Evolutionary conservation across 2,329 filamentous ascomycete genomes (phyloP).

Genomic region (Xylariaceae sp.): DNA sequence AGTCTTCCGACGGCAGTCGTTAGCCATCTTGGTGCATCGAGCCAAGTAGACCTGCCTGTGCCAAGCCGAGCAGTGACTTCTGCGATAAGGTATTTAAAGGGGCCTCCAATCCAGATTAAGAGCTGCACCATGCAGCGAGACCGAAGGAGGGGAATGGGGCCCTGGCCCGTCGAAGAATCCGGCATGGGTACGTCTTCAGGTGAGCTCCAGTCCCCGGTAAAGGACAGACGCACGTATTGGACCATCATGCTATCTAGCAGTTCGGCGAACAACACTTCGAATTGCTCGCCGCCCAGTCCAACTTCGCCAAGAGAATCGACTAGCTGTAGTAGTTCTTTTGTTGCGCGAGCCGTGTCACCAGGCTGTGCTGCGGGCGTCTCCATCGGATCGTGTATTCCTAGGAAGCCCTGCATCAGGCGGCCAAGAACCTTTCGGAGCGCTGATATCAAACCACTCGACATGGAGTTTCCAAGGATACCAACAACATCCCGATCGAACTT

Average conservation of each 20-base stretch:
- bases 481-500: constrained; percentile 59
- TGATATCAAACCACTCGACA: constrained; percentile 47
- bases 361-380: constrained; percentile 24
- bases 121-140: constrained; percentile 56
- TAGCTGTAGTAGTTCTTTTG: constrained; percentile 49
- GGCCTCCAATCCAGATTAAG: constrained; percentile 61
- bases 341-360: constrained; percentile 36
- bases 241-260: constrained; percentile 63
- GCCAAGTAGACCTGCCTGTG: constrained; percentile 42
- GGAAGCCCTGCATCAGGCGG: constrained; percentile 46
- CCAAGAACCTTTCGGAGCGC: constrained; percentile 52
- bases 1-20: constrained; percentile 64
- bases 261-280: constrained; percentile 67
- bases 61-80: constrained; percentile 52
- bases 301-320: constrained; percentile 57
- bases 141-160: constrained; percentile 32
- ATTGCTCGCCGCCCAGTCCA: constrained; percentile 62
- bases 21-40: constrained; percentile 63
- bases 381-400: constrained; percentile 33
- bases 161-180: constrained; percentile 23
- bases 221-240: constrained; percentile 56
- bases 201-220: constrained; percentile 56
- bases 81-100: constrained; percentile 59
- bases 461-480: constrained; percentile 59
- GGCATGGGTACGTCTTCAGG: constrained; percentile 25